Conservation (phyloP, 2,329 filamentous ascomycete species). For the Cercospora sesami region DNA sequence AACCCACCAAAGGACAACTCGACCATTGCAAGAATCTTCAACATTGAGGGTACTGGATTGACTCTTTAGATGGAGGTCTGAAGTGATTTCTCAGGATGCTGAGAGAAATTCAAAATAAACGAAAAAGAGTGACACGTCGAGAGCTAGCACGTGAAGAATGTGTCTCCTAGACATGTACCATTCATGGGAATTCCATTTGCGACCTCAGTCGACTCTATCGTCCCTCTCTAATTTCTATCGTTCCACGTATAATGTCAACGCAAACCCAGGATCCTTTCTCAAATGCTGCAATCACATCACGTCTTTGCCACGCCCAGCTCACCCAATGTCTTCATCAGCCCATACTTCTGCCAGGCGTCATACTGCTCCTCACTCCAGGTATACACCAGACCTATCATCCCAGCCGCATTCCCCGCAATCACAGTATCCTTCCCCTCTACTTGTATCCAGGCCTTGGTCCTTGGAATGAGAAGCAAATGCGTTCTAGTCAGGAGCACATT, state of each 20-base stretch:
- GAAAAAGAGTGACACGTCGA: neutral
- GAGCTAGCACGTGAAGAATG: neutral
- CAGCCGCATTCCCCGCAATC: slow-evolving; percentile 35
- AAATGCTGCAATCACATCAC: too few relatives aligned
- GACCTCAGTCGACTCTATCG: neutral
- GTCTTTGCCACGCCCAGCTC: slow-evolving; percentile 22
- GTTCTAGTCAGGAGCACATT: slow-evolving; percentile 40
- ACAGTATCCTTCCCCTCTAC: slow-evolving; percentile 29
- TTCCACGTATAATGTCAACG: neutral
- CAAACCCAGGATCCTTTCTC: too few relatives aligned
- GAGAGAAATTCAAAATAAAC: neutral
- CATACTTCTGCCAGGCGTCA: slow-evolving; percentile 21
- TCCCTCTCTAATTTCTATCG: neutral
- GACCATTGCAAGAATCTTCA: neutral
- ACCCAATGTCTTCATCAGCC: slow-evolving; percentile 21
- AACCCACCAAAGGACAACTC: neutral
- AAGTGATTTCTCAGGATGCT: neutral
- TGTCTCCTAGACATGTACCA: neutral
- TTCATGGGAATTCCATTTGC: neutral
- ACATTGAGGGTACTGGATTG: slow-evolving; percentile 3
- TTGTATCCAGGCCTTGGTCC: slow-evolving; percentile 31
- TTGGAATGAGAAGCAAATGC: slow-evolving; percentile 41
- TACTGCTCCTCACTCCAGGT: slow-evolving; percentile 24
- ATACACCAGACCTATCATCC: slow-evolving; percentile 41
- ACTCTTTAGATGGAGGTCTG: neutral